Percentiles rank a stretch among this genome's conserved stretches.
These are phyloP conservation scores for Lyophyllum decastes DNA, from an alignment of 768 basidiomycete genomes.

Conservation along the genomic window DNA sequence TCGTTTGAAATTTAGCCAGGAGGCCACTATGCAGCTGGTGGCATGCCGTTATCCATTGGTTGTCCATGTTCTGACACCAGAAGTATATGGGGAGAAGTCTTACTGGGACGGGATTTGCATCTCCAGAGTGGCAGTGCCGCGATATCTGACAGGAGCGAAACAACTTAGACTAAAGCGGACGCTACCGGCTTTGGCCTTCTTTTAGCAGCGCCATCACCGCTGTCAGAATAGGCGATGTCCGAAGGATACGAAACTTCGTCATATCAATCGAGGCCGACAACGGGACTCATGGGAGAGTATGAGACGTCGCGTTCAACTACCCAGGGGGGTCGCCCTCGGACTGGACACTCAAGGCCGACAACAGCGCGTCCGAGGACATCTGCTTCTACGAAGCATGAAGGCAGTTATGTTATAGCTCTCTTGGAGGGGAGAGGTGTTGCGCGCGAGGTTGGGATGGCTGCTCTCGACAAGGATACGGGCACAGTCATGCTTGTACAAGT, in stretches of 20 bases:
- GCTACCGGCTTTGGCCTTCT: too few relatives aligned
- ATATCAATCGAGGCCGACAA: constrained; percentile 1
- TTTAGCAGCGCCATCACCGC: too few relatives aligned
- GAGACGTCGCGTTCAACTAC: constrained; percentile 1
- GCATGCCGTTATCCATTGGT: too few relatives aligned
- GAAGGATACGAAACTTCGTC: neutral
- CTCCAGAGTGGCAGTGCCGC: too few relatives aligned
- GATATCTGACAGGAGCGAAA: too few relatives aligned
- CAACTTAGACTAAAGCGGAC: too few relatives aligned
- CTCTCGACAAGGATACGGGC: constrained; percentile 79
- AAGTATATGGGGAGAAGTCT: too few relatives aligned
- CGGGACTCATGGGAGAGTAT: neutral
- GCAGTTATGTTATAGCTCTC: constrained; percentile 65
- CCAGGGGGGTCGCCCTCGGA: constrained; percentile 43
- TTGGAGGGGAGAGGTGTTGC: constrained; percentile 79
- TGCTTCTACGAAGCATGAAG: constrained; percentile 58
- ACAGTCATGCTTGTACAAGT: constrained; percentile 80
- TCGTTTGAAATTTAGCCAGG: too few relatives aligned
- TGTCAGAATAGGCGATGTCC: neutral
- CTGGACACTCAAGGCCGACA: constrained; percentile 58
- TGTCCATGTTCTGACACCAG: too few relatives aligned
- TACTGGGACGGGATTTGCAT: too few relatives aligned
- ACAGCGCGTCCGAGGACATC: constrained; percentile 69
- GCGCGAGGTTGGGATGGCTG: constrained; percentile 85
- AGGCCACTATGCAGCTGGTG: too few relatives aligned